Base-by-base conservation (phyloP, 2,329 filamentous ascomycete genomes). In the Ploettnerulaceae sp. region DNA sequence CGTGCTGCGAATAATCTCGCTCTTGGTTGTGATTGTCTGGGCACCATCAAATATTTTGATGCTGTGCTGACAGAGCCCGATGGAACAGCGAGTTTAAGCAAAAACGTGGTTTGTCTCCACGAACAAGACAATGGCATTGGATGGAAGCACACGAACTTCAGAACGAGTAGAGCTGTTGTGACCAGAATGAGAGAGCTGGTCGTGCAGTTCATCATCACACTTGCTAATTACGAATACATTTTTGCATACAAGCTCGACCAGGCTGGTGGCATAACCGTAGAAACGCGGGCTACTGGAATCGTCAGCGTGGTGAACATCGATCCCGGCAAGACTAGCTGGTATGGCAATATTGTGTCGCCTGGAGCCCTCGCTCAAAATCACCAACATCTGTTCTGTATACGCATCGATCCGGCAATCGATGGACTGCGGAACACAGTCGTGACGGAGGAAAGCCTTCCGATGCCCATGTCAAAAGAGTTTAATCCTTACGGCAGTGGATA, bases 161-260 rank as follows among this genome's bases (percentile, higher is more conserved):
- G 51, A 11, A 57, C 57, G 3, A 50, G 53, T 12, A 37, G 43
- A 7, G 57, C 54, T 4, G 53, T 52, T 1, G 53, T 61, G 12
- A 49, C 53, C 3, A 46, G 57, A 9, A 57, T 54, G 24, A 49
- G 58, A 29, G 53, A 57, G 5, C 45, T 60, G 2, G 54, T 60
- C 17, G 44, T 60, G 1, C 58, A 60, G 25, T 54, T 54, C 1
- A 59, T 60, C 25, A 60, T 60, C 24, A 86, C 81, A 0, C 72
- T 85, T 2, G 76, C 77, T 20, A 86, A 86, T 65, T 86, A 86
- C 66, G 82, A 86, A 57, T 86, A 84, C 57, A 73, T 84, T 25
- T 45, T 49, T 17, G 42, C 38, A 42, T 84, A 73, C 64, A 75
- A 78, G 51, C 76, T 86, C 50, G 76, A 82, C 58, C 80, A 80